phyloP scores from a whole-genome alignment of 352 stramenopile species.

The Elongisporangium undulatum region DNA sequence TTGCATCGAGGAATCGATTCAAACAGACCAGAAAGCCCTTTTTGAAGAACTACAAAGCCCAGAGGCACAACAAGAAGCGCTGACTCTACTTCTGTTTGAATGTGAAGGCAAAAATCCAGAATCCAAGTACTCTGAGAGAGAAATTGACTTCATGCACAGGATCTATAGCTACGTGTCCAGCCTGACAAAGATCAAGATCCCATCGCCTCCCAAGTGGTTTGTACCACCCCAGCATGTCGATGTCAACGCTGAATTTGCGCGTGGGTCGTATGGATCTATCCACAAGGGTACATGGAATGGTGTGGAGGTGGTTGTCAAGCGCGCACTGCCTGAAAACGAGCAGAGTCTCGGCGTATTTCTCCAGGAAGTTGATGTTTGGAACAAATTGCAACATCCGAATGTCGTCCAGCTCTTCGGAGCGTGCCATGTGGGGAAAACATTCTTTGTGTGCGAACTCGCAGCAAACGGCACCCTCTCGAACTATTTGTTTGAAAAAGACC shows the following conservation, averaged over 20 bases:
- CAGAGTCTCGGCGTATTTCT: conserved; percentile 1
- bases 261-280: too few relatives aligned
- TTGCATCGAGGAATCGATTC: background rate
- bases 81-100: conserved; percentile 14
- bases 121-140: conserved; percentile 5
- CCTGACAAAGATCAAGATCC: conserved; percentile 1
- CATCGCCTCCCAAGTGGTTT: conserved; percentile 12
- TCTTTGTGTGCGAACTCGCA: conserved; percentile 13
- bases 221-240: conserved; percentile 13
- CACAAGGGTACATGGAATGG: too few relatives aligned
- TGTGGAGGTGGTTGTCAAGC: too few relatives aligned
- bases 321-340: too few relatives aligned
- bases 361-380: conserved; percentile 10
- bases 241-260: background rate
- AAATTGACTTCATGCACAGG: conserved; percentile 5
- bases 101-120: conserved; percentile 3
- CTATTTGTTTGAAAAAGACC: conserved; percentile 1
- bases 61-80: conserved; percentile 3
- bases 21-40: background rate
- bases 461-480: conserved; percentile 2
- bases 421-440: conserved; percentile 5
- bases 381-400: conserved; percentile 8
- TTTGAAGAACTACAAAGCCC: conserved; percentile 2
- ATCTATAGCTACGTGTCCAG: conserved; percentile 1
- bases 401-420: conserved; percentile 9